Base-by-base conservation (phyloP, 2,329 filamentous ascomycete genomes). In the Periglandula ipomoeae region DNA sequence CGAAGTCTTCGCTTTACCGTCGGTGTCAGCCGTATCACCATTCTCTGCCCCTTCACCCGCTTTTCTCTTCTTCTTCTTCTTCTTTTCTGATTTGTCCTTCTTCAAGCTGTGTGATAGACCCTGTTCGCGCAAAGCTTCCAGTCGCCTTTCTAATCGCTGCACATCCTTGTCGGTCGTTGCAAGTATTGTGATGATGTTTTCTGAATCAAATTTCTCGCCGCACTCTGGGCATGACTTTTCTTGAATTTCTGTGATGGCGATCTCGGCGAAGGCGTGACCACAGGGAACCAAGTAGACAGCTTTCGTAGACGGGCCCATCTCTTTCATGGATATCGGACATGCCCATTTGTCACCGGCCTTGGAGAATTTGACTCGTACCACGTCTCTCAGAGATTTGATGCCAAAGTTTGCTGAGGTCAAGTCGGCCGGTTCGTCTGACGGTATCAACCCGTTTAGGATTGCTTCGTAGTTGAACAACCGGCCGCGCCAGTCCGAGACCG, bases 381-480 rank as follows among this genome's bases (percentile, higher is more conserved):
- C 80, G 64, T 98, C 93, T 54, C 87, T 85, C 27, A 97, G 67
- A 7, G 85, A 84, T 63, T 84, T 88, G 52, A 98, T 84, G n/a
- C 74, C 75, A 4, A 75, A 68, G 10, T 71, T 67, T 17, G 70
- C 63, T 32, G 79, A 76, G 1, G 65, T 59, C 5, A 58, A 49
- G 37, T 70, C 66, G 47, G 55, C 74, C 48, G 85, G 79, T 39
- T 82, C 82, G 56, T 87, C 79, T 22, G 64, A 57, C 63, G 82
- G 68, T 61, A 79, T 71, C 17, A 82, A 62, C 3, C 71, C 72
- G n/a, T 72, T 72, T 49, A 98, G 74, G 19, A 97, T 77, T 0
- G 89, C 82, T 63, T 97, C 90, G 69, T 97, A 97, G 63, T 95
- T 97, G 75, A 95, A 98, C 0, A 98, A 75, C 19, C 83, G 82